phyloP scores from a whole-genome alignment of 73 alveolate species.

The Paramecium sonneborni region DNA sequence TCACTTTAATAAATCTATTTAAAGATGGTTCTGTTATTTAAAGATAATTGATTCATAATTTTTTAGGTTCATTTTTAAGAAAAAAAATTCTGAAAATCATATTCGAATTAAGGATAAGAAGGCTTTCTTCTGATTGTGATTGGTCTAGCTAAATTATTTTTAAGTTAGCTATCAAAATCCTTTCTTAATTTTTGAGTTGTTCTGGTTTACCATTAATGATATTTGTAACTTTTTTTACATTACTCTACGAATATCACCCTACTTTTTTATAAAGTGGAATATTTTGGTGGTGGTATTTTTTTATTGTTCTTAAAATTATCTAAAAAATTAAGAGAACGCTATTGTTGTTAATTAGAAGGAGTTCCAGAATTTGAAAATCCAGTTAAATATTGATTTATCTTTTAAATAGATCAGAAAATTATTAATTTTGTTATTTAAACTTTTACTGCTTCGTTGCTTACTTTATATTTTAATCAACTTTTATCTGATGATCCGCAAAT shows the following conservation, averaged over 20 bases:
- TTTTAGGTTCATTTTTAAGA: neutral
- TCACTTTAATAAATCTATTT: neutral
- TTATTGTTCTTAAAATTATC: neutral
- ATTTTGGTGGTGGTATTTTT: neutral
- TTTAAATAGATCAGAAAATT: conserved; percentile 40
- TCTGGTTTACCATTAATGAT: neutral
- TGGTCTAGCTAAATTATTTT: neutral
- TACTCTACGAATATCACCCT: neutral
- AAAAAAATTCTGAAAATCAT: neutral
- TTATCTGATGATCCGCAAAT: neutral
- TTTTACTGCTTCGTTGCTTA: neutral
- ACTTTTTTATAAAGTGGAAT: neutral
- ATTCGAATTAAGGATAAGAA: neutral
- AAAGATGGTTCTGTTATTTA: neutral
- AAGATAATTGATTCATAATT: neutral
- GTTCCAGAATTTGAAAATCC: neutral
- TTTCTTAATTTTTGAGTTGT: neutral
- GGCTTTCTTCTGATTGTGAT: neutral
- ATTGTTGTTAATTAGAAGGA: neutral
- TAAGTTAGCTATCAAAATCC: neutral
- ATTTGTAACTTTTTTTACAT: neutral
- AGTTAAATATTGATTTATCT: conserved; percentile 33
- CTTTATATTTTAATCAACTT: neutral
- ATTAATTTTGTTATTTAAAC: neutral
- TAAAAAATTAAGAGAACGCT: neutral